Conservation (phyloP, 768 basidiomycete species). For the Erythrobasidium yunnanense region DNA sequence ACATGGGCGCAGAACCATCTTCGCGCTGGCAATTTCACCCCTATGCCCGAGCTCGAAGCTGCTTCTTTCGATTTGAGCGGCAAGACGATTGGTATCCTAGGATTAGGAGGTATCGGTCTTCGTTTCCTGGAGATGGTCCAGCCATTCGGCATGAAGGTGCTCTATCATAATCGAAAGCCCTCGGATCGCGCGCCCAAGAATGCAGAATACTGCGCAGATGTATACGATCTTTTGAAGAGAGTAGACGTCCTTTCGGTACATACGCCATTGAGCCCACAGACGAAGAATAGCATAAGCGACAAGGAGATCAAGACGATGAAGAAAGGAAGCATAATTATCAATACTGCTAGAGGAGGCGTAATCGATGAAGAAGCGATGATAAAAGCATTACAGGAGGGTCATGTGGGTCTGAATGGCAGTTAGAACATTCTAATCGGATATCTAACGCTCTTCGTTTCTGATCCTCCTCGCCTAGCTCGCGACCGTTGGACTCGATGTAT, state of each 20-base stretch:
- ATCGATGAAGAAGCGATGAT: conserved; percentile 81
- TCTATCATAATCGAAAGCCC: conserved; percentile 54
- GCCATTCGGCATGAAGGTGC: conserved; percentile 77
- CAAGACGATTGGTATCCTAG: conserved; percentile 30
- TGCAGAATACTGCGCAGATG: conserved; percentile 51
- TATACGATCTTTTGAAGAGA: conserved; percentile 55
- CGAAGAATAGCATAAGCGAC: conserved; percentile 30
- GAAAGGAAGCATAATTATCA: conserved; percentile 32
- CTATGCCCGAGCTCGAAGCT: conserved; percentile 23
- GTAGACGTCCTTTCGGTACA: conserved; percentile 78
- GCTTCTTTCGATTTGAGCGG: conserved; percentile 9
- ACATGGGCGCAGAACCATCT: conserved; percentile 52
- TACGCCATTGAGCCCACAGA: conserved; percentile 65
- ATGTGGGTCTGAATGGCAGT: conserved; percentile 51
- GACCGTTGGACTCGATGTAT: conserved; percentile 35
- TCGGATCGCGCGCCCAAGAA: conserved; percentile 26
- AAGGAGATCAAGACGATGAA: conserved; percentile 34
- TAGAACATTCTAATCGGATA: too few species aligned
- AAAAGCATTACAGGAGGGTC: conserved; percentile 69
- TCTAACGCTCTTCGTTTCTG: too few species aligned
- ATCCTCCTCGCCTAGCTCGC: too few species aligned
- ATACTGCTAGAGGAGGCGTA: conserved; percentile 60
- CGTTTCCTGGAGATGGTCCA: conserved; percentile 49
- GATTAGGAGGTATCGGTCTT: conserved; percentile 47
- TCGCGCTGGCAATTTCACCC: conserved; percentile 38